Evolutionary conservation across 2,329 filamentous ascomycete genomes (phyloP).

Genomic region (Exutisphaerella laricina): DNA sequence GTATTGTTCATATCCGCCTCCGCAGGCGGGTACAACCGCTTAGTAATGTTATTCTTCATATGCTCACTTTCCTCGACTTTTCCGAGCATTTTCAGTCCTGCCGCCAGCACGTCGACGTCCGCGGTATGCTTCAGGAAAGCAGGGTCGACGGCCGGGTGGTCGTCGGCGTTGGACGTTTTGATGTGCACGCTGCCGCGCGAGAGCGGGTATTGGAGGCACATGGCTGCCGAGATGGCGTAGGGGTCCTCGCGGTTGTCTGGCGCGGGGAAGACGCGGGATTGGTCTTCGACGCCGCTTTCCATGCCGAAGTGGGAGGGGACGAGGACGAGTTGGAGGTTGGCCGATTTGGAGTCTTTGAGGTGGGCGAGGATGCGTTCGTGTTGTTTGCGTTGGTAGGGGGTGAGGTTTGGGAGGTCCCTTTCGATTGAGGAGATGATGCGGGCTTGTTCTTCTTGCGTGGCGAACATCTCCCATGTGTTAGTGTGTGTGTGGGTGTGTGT

Average conservation of each 20-base stretch:
- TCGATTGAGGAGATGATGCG: constrained; percentile 31
- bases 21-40: constrained; percentile 31
- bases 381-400: constrained; percentile 34
- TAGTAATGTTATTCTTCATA: constrained; percentile 39
- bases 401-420: constrained; percentile 23
- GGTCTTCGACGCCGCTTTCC: constrained; percentile 27
- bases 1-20: constrained; percentile 23
- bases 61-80: constrained; percentile 40
- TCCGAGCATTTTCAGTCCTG: constrained; percentile 36
- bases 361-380: constrained; percentile 32
- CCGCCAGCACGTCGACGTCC: constrained; percentile 39
- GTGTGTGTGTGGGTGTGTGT: too few relatives aligned
- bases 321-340: constrained; percentile 35
- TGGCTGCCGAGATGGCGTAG: constrained; percentile 24
- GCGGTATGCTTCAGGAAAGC: constrained; percentile 40
- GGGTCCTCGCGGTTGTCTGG: constrained; percentile 17
- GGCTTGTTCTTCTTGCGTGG: constrained; percentile 31
- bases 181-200: constrained; percentile 32
- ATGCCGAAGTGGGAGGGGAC: constrained; percentile 31
- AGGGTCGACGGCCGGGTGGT: constrained; percentile 25
- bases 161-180: constrained; percentile 23
- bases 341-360: constrained; percentile 33
- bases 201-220: constrained; percentile 31
- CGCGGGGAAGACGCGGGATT: constrained; percentile 27
- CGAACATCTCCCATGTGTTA: constrained; percentile 21